phyloP scores from a whole-genome alignment of 2,329 filamentous ascomycete genomes.

The Cladophialophora bantiana region DNA sequence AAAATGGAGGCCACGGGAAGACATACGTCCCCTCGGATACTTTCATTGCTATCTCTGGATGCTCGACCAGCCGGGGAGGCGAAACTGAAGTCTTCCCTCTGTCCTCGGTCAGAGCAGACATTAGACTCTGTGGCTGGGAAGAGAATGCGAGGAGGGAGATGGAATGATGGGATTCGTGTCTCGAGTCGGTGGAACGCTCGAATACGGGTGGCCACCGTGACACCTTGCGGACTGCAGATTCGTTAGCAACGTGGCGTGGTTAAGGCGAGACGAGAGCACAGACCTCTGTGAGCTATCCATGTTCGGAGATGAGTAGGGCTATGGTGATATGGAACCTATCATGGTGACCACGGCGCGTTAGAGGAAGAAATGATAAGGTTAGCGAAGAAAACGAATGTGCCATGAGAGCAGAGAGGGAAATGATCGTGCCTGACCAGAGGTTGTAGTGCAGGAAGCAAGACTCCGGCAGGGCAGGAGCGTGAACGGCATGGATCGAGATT shows the following conservation, averaged over 20 bases:
- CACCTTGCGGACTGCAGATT: conserved; percentile 28
- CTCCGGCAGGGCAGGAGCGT: background rate
- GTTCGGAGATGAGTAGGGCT: conserved; percentile 28
- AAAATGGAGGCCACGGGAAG: conserved; percentile 19
- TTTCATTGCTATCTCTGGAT: conserved; percentile 28
- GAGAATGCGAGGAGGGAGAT: conserved; percentile 22
- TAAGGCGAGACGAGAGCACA: background rate
- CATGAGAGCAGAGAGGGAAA: conserved; percentile 8
- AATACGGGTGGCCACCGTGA: conserved; percentile 39
- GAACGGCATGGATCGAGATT: background rate
- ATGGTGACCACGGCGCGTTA: conserved; percentile 16
- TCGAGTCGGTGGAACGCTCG: conserved; percentile 35
- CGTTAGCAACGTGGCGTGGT: conserved; percentile 15
- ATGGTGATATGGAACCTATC: conserved; percentile 22
- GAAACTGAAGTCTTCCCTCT: conserved; percentile 20
- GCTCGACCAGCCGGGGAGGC: conserved; percentile 21
- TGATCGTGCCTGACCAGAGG: conserved; percentile 9
- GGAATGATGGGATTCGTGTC: conserved; percentile 19
- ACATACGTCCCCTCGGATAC: conserved; percentile 25
- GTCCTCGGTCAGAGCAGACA: conserved; percentile 18
- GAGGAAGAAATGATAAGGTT: background rate
- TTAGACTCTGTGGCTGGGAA: conserved; percentile 19
- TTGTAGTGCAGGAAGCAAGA: conserved; percentile 4
- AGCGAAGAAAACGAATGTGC: conserved; percentile 3
- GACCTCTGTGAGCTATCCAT: conserved; percentile 33